These are phyloP conservation scores for Hemerocallis citrina DNA, from an alignment of 106 monocot species.

Conservation along the genomic window DNA sequence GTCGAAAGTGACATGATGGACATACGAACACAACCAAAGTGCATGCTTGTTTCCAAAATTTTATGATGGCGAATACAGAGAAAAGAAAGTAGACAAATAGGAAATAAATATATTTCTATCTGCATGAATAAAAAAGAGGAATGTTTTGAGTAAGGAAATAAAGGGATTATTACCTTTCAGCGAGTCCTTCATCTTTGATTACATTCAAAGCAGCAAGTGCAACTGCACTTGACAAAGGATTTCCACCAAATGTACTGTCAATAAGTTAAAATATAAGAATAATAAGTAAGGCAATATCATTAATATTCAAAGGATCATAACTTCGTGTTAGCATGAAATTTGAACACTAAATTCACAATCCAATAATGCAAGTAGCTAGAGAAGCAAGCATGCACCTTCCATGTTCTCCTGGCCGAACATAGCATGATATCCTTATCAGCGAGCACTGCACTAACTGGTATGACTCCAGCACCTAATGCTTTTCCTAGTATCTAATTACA, in stretches of 20 bases:
- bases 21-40: too few relatives aligned
- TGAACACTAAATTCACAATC: background rate
- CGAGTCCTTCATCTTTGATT: constrained; percentile 74
- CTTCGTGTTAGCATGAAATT: background rate
- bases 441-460: constrained; percentile 96
- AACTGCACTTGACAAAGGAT: constrained; percentile 92
- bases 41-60: too few relatives aligned
- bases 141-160: too few relatives aligned
- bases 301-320: background rate
- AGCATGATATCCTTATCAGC: constrained; percentile 93
- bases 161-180: constrained; percentile 43
- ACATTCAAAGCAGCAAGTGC: constrained; percentile 80
- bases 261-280: background rate
- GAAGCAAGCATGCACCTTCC: constrained; percentile 55
- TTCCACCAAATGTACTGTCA: constrained; percentile 93
- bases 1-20: too few relatives aligned
- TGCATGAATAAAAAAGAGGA: too few relatives aligned
- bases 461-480: constrained; percentile 94
- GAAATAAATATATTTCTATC: too few relatives aligned
- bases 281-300: too few relatives aligned
- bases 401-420: constrained; percentile 91
- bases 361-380: constrained; percentile 1
- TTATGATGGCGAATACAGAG: too few relatives aligned
- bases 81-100: too few relatives aligned
- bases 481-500: constrained; percentile 76